Evolutionary conservation across 768 basidiomycete species (phyloP), one percentile per base, ranked within the genome.

Genomic region (Phanerodontia chrysosporium): DNA sequence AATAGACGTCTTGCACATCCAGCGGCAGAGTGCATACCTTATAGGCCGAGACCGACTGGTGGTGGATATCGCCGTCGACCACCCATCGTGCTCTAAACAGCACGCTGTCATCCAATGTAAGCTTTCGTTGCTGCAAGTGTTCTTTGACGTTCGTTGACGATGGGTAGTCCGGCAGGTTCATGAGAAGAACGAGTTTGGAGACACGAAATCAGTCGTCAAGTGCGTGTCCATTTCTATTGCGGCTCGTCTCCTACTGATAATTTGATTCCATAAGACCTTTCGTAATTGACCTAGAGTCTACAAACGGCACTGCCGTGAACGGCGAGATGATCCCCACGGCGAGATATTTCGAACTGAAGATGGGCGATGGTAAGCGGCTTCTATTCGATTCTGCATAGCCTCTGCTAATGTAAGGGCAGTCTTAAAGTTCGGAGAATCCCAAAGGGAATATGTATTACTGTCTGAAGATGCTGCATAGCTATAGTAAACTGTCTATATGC

Each of bases 31-130:
- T 61, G 92, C 92, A 60, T 99, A 98, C 70, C 82, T 98, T 7
- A 80, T 97, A 58, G 97, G 97, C 1, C 78, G 97, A 65, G 97
- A 99, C 67, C 84, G 84, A 27, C 77, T 89, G 22, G 93, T 97
- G 28, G 81, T 88, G 63, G 89, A 91, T 64, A 93, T 99, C 62
- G 80, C 89, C 16, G 76, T 98, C 44, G 94, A 97, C 59, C 97
- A 99, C 69, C 96, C 96, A 2, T 98, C 96, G 6, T 94, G 93
- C 64, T 98, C 97, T 0, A 99, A 99, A 69, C 97, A 99, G 69
- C 97, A 99, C 69, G 95, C 97, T 16, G 97, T 87, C 2, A 89
- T 99, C 30, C 97, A 99, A 74, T 94, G 90, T 89, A 68, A 27
- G 86, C 12, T 71, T 28, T 29, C 45, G 28, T 52, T 32, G 22